phyloP scores from a whole-genome alignment of 345 rosid species.

The Hibiscus syriacus region DNA sequence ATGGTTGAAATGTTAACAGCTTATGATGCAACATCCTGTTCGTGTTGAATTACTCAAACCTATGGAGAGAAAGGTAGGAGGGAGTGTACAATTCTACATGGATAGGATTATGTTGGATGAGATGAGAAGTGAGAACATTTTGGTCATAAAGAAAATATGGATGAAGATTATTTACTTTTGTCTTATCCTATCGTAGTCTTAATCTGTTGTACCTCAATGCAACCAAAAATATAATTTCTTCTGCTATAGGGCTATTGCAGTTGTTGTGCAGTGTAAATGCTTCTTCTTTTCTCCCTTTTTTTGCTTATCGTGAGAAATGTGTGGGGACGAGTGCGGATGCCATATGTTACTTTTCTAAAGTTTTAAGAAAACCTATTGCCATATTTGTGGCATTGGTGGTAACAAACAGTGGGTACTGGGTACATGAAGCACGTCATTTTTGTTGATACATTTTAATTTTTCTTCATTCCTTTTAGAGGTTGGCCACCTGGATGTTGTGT shows the following conservation, averaged over 20 bases:
- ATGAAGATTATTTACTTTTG: neutral
- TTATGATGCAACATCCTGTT: neutral
- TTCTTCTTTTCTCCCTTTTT: too few species aligned
- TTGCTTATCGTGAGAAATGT: neutral
- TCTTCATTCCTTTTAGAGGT: conserved; percentile 37
- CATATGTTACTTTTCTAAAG: neutral
- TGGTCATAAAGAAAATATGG: neutral
- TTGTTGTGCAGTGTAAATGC: neutral
- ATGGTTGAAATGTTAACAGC: neutral
- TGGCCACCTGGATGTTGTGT: conserved; percentile 53
- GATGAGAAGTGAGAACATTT: neutral
- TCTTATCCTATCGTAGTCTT: neutral
- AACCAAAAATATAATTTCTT: neutral
- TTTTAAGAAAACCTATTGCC: neutral
- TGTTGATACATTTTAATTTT: conserved; percentile 7
- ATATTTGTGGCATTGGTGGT: neutral
- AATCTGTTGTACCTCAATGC: neutral
- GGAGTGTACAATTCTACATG: too few species aligned
- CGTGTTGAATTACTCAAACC: neutral
- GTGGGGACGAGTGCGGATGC: neutral
- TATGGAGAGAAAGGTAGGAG: too few species aligned
- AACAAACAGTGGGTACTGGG: neutral
- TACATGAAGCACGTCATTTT: neutral
- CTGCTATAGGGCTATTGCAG: neutral
- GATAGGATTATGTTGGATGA: neutral